Conservation (phyloP, 139 green algal species). For the Chlamydomonas asymmetrica region DNA sequence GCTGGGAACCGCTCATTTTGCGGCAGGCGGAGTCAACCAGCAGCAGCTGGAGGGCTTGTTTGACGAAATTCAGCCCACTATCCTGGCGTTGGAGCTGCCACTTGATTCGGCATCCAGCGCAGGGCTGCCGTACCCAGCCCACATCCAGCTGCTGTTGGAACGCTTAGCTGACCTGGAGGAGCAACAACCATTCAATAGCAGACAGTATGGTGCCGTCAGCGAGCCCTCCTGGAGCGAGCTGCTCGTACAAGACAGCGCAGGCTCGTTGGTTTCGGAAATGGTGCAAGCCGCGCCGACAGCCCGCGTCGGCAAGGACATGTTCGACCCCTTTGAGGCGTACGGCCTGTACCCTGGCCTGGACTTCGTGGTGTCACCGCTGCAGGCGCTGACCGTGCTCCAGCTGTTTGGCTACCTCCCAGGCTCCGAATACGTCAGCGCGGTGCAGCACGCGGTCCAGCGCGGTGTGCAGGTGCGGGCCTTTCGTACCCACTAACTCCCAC, state of each 20-base stretch:
- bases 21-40: conserved; percentile 1
- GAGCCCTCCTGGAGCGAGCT: neutral
- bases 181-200: neutral
- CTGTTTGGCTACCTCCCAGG: conserved; percentile 30
- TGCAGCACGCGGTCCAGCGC: neutral
- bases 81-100: conserved; percentile 21
- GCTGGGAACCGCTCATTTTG: conserved; percentile 8
- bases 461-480: conserved; percentile 17
- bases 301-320: conserved; percentile 18
- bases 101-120: conserved; percentile 3
- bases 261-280: conserved; percentile 2
- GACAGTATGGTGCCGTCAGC: neutral
- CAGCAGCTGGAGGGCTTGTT: conserved; percentile 1
- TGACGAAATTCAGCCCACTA: neutral
- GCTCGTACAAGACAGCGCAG: neutral
- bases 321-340: conserved; percentile 28
- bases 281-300: neutral
- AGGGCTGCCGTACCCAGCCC: conserved; percentile 6
- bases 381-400: conserved; percentile 9
- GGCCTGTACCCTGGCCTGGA: conserved; percentile 25
- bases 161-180: neutral
- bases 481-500: no score
- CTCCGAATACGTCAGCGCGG: conserved; percentile 7
- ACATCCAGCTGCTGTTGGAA: neutral
- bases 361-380: conserved; percentile 1